Evolutionary conservation across 768 basidiomycete species (phyloP), one percentile per base, ranked within the genome.

Genomic region (Boletus reticulatus): DNA sequence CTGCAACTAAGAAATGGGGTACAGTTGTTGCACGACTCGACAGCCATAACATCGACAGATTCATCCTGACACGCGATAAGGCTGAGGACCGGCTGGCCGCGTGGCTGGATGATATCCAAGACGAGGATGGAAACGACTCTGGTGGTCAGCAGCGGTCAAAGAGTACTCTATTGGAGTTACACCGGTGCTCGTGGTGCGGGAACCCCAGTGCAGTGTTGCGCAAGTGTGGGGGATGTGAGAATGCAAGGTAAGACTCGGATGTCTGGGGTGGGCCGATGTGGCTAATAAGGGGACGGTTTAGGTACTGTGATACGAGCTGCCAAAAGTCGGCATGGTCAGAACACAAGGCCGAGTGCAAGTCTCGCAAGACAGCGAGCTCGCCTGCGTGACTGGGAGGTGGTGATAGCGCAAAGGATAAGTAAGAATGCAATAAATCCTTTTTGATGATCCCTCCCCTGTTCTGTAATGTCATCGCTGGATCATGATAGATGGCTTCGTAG

Each of bases 131-230:
- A 29, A 29, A 29, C 27, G 27, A 9, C 8, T 29, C 27, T 29
- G 27, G 27, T 29, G 27, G 27, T 29, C 27, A 29, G 27, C 27
- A 82, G 17, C 17, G 10, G 10, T 32, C 29, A 5, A 24, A 43
- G 14, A 24, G 4, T 27, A 22, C 12, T 47, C 69, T 69, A 14
- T 75, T 81, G 5, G 74, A 64, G 45, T 64, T 87, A 29, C 84
- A 83, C 67, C 72, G 78, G 12, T 87, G 85, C 60, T 82, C 83
- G 20, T 82, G 78, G 76, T 87, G 85, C 60, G 76, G 79, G 7
- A 85, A 84, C 54, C 84, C 84, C 2, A 84, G 80, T 47, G 82
- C 81, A 0, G 74, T 74, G 6, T 65, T 84, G 51, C 75, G 75
- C 52, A 84, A 82, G 65, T 84, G 82, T 55, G 61, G 69, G 11